phyloP scores from a whole-genome alignment of 352 stramenopile genomes.

The Peronospora destructor region DNA sequence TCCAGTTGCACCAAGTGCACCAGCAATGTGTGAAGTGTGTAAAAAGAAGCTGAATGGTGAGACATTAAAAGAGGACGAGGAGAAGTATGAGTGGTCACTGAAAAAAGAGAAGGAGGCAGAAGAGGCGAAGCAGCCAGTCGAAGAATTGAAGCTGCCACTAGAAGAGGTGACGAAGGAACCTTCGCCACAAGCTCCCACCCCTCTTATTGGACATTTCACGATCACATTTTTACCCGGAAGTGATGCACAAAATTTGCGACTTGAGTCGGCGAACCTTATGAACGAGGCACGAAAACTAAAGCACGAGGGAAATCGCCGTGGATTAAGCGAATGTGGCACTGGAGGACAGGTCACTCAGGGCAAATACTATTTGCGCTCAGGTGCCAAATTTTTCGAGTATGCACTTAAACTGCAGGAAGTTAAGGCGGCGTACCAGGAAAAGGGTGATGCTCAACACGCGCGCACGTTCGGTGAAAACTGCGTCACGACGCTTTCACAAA shows the following conservation, averaged over 20 bases:
- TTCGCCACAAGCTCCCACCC: constrained; percentile 2
- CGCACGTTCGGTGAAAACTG: constrained; percentile 55
- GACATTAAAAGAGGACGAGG: constrained; percentile 23
- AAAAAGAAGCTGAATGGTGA: constrained; percentile 55
- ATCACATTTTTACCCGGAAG: constrained; percentile 33
- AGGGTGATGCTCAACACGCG: constrained; percentile 57
- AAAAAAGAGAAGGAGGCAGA: constrained; percentile 28
- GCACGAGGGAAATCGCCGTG: constrained; percentile 69
- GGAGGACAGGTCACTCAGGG: constrained; percentile 52
- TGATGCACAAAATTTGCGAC: constrained; percentile 50
- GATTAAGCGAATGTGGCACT: constrained; percentile 33
- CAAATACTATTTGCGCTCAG: constrained; percentile 69
- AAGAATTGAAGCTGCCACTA: constrained; percentile 22
- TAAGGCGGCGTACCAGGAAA: constrained; percentile 70
- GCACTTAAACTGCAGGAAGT: constrained; percentile 72
- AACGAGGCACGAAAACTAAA: constrained; percentile 69
- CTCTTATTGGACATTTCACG: constrained; percentile 36
- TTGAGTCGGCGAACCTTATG: constrained; percentile 46
- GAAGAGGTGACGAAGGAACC: constrained; percentile 31
- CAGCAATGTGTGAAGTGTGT: constrained; percentile 47
- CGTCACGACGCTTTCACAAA: constrained; percentile 68
- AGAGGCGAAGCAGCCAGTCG: background rate
- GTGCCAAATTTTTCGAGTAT: constrained; percentile 80
- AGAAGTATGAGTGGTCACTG: constrained; percentile 17
- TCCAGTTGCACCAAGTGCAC: constrained; percentile 25